Percentiles rank a stretch among this genome's conserved stretches.
Conservation (phyloP, 2,329 filamentous ascomycete species). For the Geoglossum cookeanum region DNA sequence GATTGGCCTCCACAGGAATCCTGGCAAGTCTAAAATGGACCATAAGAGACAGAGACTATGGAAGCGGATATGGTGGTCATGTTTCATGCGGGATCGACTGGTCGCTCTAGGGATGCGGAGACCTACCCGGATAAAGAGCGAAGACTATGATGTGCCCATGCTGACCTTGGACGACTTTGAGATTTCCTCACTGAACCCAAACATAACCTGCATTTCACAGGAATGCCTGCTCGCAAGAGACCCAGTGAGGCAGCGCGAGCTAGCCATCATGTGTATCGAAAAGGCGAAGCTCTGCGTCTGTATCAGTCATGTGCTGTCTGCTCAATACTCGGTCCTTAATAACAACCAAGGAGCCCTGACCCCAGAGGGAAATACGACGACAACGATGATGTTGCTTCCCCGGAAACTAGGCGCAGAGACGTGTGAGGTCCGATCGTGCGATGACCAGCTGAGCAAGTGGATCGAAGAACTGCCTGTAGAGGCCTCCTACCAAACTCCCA, state of each 20-base stretch:
- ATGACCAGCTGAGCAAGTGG: constrained; percentile 65
- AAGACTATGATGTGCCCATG: constrained; percentile 90
- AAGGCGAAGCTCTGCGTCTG: constrained; percentile 80
- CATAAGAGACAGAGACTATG: constrained; percentile 58
- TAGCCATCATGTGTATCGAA: constrained; percentile 77
- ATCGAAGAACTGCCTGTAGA: constrained; percentile 48
- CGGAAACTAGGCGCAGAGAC: constrained; percentile 74
- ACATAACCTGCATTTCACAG: constrained; percentile 46
- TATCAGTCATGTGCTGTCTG: constrained; percentile 73
- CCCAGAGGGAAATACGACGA: constrained; percentile 48
- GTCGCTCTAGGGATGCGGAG: constrained; percentile 87
- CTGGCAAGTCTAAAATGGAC: constrained; percentile 57
- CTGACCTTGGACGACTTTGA: constrained; percentile 72
- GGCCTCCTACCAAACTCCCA: constrained; percentile 43
- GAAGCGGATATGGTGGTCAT: constrained; percentile 97
- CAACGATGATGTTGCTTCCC: constrained; percentile 74
- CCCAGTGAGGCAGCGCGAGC: constrained; percentile 50
- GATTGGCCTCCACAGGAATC: constrained; percentile 79
- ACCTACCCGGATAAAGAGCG: constrained; percentile 78
- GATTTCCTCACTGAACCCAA: constrained; percentile 45
- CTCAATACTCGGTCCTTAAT: constrained; percentile 82
- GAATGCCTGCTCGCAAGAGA: constrained; percentile 56
- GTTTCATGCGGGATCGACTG: constrained; percentile 83
- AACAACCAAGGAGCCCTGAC: constrained; percentile 55
- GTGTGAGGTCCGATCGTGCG: constrained; percentile 59